Conservation (phyloP, 2,329 filamentous ascomycete species). For the Pseudodiploospora longispora region DNA sequence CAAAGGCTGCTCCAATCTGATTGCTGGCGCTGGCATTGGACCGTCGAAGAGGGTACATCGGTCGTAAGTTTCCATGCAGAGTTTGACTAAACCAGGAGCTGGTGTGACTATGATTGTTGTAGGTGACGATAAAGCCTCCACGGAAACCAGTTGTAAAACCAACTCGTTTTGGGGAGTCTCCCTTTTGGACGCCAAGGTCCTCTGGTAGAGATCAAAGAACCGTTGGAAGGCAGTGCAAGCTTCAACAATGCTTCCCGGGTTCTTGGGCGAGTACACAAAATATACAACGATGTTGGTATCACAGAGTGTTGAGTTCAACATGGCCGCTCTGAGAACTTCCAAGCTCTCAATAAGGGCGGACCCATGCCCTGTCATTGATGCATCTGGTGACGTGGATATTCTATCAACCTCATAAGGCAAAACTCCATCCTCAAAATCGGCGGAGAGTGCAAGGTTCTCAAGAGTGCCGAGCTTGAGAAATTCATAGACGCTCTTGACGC, state of each 20-base stretch:
- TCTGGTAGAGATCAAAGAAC: slow-evolving; percentile 54
- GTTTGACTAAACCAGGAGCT: slow-evolving; percentile 48
- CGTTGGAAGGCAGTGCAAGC: slow-evolving; percentile 67
- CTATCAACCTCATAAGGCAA: slow-evolving; percentile 43
- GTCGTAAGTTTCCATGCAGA: slow-evolving; percentile 72
- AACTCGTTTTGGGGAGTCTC: slow-evolving; percentile 50
- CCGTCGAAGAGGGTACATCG: slow-evolving; percentile 55
- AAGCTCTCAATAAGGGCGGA: slow-evolving; percentile 42
- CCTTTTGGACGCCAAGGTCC: slow-evolving; percentile 33
- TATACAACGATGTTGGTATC: slow-evolving; percentile 65
- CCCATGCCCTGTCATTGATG: slow-evolving; percentile 32
- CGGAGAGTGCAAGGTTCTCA: slow-evolving; percentile 36
- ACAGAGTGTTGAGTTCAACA: slow-evolving; percentile 33
- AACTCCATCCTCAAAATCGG: slow-evolving; percentile 34
- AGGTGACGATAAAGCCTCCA: slow-evolving; percentile 57
- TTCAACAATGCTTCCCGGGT: slow-evolving; percentile 55
- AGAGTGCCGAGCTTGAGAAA: slow-evolving; percentile 64
- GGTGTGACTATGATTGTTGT: slow-evolving; percentile 55
- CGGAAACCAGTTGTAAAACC: slow-evolving; percentile 69
- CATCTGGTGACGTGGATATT: slow-evolving; percentile 32
- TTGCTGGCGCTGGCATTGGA: slow-evolving; percentile 56
- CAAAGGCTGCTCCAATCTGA: slow-evolving; percentile 62
- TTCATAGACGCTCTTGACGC: slow-evolving; percentile 65
- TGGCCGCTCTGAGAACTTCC: slow-evolving; percentile 37
- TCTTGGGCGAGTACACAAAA: slow-evolving; percentile 61